Evolutionary conservation across 2,329 filamentous ascomycete species (phyloP).

Genomic region (Hyphodiscus sp.): DNA sequence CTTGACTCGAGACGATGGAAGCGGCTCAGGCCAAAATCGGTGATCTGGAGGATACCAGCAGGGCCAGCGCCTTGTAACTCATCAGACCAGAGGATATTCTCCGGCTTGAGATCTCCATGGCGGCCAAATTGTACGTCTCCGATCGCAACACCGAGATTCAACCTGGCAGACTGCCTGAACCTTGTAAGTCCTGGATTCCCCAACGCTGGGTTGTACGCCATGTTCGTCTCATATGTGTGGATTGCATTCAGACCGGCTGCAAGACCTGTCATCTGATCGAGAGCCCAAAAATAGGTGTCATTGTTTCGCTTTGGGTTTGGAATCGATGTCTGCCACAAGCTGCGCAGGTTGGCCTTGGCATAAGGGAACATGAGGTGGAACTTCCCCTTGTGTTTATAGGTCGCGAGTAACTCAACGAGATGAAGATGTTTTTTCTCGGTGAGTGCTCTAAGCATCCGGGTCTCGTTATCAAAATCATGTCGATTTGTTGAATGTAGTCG

Average conservation of each 20-base stretch:
- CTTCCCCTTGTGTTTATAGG: constrained; percentile 15
- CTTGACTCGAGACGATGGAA: constrained; percentile 30
- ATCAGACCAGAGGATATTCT: background rate
- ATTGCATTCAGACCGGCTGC: background rate
- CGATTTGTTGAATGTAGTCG: constrained; percentile 7
- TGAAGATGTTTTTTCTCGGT: constrained; percentile 15
- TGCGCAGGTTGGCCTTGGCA: constrained; percentile 22
- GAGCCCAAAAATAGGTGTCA: background rate
- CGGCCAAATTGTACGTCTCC: constrained; percentile 24
- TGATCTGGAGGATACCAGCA: constrained; percentile 7
- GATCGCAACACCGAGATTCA: background rate
- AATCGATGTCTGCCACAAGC: constrained; percentile 18
- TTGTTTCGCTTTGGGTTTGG: background rate
- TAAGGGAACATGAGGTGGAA: constrained; percentile 28
- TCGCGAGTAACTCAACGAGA: constrained; percentile 26
- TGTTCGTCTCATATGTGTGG: background rate
- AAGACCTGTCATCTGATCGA: background rate
- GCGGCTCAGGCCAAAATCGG: constrained; percentile 10
- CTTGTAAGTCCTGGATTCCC: background rate
- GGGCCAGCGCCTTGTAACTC: constrained; percentile 8
- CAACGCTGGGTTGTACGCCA: background rate
- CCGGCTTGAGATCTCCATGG: background rate
- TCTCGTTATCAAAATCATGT: constrained; percentile 12
- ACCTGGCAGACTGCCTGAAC: background rate
- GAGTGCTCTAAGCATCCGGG: constrained; percentile 7